Conservation (phyloP, 192 early-diverging fungal species). For the Gonapodya prolifera region DNA sequence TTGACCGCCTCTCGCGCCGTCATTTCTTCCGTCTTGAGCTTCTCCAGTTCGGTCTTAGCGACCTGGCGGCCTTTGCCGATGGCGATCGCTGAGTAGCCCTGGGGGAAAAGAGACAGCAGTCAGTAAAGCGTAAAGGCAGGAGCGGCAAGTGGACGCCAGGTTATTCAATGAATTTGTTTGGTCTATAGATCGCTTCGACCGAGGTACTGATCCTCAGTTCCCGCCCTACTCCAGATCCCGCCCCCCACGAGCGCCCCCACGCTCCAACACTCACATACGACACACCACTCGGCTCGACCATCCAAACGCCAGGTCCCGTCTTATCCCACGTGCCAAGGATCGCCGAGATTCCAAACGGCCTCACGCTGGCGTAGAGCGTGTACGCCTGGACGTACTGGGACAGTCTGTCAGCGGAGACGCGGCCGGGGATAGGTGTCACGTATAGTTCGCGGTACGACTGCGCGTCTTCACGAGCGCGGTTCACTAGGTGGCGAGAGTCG, state of each 20-base stretch:
- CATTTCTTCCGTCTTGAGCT: constrained; percentile 75
- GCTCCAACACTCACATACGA: constrained; percentile 87
- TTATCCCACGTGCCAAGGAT: constrained; percentile 71
- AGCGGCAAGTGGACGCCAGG: no score
- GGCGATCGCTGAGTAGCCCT: constrained; percentile 93
- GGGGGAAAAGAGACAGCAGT: background rate
- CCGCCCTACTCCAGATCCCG: no score
- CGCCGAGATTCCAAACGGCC: constrained; percentile 83
- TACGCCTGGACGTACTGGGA: constrained; percentile 94
- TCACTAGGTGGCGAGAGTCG: constrained; percentile 80
- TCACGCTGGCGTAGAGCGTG: constrained; percentile 87
- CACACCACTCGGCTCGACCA: constrained; percentile 94
- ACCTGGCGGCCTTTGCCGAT: constrained; percentile 92
- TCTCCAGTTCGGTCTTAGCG: constrained; percentile 98
- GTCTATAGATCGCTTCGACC: no score
- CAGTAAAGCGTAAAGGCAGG: background rate
- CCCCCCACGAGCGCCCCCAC: no score
- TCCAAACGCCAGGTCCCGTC: constrained; percentile 76
- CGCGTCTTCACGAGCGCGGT: constrained; percentile 82
- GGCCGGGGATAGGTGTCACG: constrained; percentile 64
- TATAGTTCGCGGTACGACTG: constrained; percentile 77
- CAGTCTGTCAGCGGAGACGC: constrained; percentile 80
- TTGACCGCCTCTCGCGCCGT: constrained; percentile 75
- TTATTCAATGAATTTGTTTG: no score
- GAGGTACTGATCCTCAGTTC: no score